phyloP scores from a whole-genome alignment of 352 stramenopile species.

The Phytophthora lateralis region DNA sequence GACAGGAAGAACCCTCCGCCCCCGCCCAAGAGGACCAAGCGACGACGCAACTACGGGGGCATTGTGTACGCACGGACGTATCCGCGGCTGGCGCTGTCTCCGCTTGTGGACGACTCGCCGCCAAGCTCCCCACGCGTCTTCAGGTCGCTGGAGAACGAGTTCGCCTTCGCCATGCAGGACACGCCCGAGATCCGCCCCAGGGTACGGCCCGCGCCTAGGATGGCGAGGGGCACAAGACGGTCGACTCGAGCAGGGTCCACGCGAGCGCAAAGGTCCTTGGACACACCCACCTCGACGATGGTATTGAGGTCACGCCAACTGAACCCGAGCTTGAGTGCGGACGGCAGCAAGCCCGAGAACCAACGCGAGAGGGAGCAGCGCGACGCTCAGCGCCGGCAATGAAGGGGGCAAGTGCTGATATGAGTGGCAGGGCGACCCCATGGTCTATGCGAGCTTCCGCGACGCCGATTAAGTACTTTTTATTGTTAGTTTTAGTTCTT shows the following conservation, averaged over 20 bases:
- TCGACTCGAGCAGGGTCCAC: constrained; percentile 40
- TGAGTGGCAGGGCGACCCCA: constrained; percentile 9
- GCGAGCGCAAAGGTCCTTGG: constrained; percentile 45
- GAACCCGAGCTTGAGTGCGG: constrained; percentile 44
- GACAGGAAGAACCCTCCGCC: constrained; percentile 71
- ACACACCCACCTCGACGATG: constrained; percentile 61
- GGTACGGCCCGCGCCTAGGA: constrained; percentile 51
- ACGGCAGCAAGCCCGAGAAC: constrained; percentile 40
- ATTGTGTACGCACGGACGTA: constrained; percentile 41
- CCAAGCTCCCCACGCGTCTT: constrained; percentile 51
- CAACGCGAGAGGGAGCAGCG: constrained; percentile 48
- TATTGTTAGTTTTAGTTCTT: constrained; percentile 46
- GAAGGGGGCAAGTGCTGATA: constrained; percentile 16
- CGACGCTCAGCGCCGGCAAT: constrained; percentile 43
- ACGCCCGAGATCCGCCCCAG: constrained; percentile 50
- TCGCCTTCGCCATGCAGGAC: constrained; percentile 62
- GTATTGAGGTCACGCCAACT: constrained; percentile 65
- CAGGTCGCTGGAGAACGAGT: constrained; percentile 68
- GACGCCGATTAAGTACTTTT: constrained; percentile 30
- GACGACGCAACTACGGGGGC: constrained; percentile 24
- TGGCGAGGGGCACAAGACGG: constrained; percentile 48
- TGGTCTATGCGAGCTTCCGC: too few relatives aligned
- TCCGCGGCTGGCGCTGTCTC: constrained; percentile 40
- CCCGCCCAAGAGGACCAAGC: constrained; percentile 46
- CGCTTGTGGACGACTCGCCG: constrained; percentile 44